Percentiles rank a stretch among this genome's conserved stretches.
phyloP scores from a whole-genome alignment of 331 rosid genomes.

The Pyracantha coccinea region DNA sequence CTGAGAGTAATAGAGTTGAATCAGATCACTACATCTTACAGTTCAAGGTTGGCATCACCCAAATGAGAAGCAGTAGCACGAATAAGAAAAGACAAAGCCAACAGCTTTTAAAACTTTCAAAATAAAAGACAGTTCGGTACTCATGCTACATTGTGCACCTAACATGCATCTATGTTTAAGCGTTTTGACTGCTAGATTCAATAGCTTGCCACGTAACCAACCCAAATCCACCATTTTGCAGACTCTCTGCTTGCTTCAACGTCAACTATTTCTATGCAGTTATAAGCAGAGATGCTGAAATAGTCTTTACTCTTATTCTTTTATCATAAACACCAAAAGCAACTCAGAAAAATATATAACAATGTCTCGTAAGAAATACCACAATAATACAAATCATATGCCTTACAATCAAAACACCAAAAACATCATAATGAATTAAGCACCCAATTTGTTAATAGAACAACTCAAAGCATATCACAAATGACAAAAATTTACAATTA shows the following conservation, averaged over 20 bases:
- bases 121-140: too few species aligned
- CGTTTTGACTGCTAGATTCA: too few species aligned
- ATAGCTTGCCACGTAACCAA: too few species aligned
- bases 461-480: background rate
- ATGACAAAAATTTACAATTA: background rate
- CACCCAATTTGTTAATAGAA: background rate
- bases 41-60: background rate
- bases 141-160: too few species aligned
- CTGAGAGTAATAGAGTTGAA: background rate
- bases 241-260: too few species aligned
- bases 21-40: background rate
- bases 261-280: background rate
- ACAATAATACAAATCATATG: background rate
- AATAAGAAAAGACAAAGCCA: background rate
- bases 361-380: background rate
- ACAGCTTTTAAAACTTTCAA: too few species aligned
- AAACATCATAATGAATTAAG: background rate
- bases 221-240: background rate
- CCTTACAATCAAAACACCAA: background rate
- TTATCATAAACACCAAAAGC: background rate
- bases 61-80: background rate
- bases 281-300: background rate
- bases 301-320: background rate
- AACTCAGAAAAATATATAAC: background rate
- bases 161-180: background rate